These are phyloP conservation scores for Helicosporidium sp. DNA, from an alignment of 139 green algal genomes.

Conservation along the genomic window DNA sequence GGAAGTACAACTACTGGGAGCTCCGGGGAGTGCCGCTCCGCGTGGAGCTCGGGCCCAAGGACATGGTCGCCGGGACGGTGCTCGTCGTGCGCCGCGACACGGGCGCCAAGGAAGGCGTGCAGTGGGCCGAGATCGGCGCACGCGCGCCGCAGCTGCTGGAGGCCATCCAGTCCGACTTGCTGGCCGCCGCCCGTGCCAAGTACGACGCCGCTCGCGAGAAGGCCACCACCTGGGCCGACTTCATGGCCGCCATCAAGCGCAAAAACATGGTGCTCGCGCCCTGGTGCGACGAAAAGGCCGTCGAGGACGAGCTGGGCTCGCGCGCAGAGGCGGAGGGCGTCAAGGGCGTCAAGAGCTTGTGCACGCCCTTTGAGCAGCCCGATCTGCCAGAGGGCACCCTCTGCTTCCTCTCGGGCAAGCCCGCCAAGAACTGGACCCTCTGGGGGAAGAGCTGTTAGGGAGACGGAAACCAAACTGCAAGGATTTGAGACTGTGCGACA, in stretches of 20 bases:
- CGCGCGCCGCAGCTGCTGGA: constrained; percentile 25
- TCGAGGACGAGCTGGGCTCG: constrained; percentile 86
- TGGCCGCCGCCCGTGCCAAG: constrained; percentile 27
- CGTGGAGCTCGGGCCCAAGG: constrained; percentile 78
- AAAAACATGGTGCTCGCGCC: constrained; percentile 84
- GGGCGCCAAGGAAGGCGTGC: constrained; percentile 62
- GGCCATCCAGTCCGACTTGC: constrained; percentile 50
- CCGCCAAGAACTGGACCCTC: constrained; percentile 86
- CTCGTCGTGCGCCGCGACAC: constrained; percentile 79
- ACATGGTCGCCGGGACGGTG: constrained; percentile 64
- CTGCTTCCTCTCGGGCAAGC: constrained; percentile 84
- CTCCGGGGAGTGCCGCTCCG: constrained; percentile 83
- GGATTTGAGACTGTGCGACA: no score
- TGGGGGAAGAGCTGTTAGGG: no score
- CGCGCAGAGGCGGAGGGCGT: constrained; percentile 24
- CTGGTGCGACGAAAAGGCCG: constrained; percentile 64
- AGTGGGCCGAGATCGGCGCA: constrained; percentile 47
- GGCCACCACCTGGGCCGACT: constrained; percentile 72
- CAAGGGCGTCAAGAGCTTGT: constrained; percentile 90
- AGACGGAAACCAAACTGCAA: no score
- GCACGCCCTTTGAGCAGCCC: constrained; percentile 83
- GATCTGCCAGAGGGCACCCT: constrained; percentile 59
- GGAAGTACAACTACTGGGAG: constrained; percentile 99
- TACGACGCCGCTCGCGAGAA: constrained; percentile 41
- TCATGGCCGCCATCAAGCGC: constrained; percentile 70